Percentiles rank a stretch among this genome's conserved stretches.
These are phyloP conservation scores for Lophiostoma macrostomum DNA, from an alignment of 495 filamentous ascomycete species.

Conservation along the genomic window DNA sequence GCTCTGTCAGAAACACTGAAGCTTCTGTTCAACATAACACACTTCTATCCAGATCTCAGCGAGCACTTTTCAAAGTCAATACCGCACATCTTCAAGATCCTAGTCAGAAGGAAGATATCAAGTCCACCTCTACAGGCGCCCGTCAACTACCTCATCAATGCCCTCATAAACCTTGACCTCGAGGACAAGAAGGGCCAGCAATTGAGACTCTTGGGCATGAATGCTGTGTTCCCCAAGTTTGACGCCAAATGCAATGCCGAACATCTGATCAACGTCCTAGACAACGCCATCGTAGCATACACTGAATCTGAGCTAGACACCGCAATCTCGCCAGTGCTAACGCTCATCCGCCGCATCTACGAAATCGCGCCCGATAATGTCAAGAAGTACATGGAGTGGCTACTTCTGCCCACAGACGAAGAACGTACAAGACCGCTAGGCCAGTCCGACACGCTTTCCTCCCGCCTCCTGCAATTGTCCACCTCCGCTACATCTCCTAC, in stretches of 20 bases:
- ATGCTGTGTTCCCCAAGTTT: constrained; percentile 59
- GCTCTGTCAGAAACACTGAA: constrained; percentile 83
- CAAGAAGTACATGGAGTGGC: constrained; percentile 58
- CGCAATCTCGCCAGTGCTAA: constrained; percentile 65
- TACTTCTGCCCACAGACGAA: constrained; percentile 71
- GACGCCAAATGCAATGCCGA: constrained; percentile 61
- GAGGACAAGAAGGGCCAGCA: constrained; percentile 45
- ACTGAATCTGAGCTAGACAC: constrained; percentile 65
- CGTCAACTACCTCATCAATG: constrained; percentile 68
- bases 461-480: constrained; percentile 75
- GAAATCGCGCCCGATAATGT: constrained; percentile 66
- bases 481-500: constrained; percentile 66
- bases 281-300: constrained; percentile 60
- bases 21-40: constrained; percentile 81
- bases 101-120: constrained; percentile 56
- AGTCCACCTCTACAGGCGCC: constrained; percentile 58
- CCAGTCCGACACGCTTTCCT: constrained; percentile 66
- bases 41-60: constrained; percentile 61
- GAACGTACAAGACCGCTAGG: constrained; percentile 81
- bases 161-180: constrained; percentile 74
- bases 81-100: constrained; percentile 68
- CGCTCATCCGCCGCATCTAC: constrained; percentile 67
- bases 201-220: constrained; percentile 21
- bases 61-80: constrained; percentile 63
- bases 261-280: constrained; percentile 70